Conservation (phyloP, 345 rosid genomes). For the Atalantia buxifolia region DNA sequence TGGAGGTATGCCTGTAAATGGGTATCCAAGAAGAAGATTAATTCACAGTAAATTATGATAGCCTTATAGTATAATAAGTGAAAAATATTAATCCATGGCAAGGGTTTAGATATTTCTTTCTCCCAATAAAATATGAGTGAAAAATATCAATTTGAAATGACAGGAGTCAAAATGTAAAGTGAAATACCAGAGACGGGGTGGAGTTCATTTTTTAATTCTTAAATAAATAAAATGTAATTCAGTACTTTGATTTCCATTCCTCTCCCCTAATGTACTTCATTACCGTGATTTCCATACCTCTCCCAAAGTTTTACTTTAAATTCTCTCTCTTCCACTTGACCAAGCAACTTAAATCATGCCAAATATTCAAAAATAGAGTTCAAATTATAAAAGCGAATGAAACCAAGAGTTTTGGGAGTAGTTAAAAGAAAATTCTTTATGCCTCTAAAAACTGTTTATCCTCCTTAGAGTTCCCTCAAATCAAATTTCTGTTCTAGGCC, state of each 20-base stretch:
- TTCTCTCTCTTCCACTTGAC: background rate
- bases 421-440: background rate
- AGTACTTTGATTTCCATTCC: background rate
- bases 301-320: background rate
- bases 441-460: background rate
- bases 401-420: background rate
- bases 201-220: background rate
- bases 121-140: background rate
- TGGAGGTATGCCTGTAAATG: constrained; percentile 67
- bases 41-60: background rate
- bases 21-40: constrained; percentile 5
- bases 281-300: too few relatives aligned
- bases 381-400: background rate
- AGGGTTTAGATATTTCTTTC: background rate
- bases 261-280: background rate
- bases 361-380: background rate
- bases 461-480: background rate
- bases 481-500: background rate
- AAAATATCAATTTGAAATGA: background rate
- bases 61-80: background rate
- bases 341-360: background rate
- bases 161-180: background rate
- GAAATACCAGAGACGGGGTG: background rate
- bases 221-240: background rate
- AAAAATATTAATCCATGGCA: background rate